Conservation (phyloP, 495 filamentous ascomycete genomes). For the Eremomyces bilateralis region DNA sequence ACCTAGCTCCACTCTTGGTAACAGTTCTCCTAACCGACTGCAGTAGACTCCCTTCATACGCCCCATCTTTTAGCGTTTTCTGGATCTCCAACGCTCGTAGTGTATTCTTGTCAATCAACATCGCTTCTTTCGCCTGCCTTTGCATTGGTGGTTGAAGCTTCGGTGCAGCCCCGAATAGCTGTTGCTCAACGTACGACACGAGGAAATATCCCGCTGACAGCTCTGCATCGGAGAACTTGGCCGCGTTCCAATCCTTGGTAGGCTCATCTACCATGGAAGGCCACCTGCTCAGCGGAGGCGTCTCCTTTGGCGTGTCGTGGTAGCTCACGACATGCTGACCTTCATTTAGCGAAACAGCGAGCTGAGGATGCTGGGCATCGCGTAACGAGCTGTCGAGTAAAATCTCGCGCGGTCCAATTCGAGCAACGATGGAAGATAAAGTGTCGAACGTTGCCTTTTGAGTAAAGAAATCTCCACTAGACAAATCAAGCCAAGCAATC, state of each 20-base stretch:
- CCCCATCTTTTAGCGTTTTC: constrained; percentile 54
- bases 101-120: constrained; percentile 81
- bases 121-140: constrained; percentile 46
- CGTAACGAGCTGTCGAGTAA: constrained; percentile 33
- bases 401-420: constrained; percentile 70
- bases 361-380: constrained; percentile 11
- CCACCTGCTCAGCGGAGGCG: constrained; percentile 37
- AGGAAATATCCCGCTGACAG: constrained; percentile 48
- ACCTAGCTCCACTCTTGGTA: constrained; percentile 70
- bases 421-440: constrained; percentile 54
- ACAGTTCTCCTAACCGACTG: constrained; percentile 74
- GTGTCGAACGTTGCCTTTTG: constrained; percentile 52
- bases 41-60: constrained; percentile 59
- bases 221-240: constrained; percentile 29
- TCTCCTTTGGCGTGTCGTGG: too few relatives aligned
- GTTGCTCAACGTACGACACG: constrained; percentile 60
- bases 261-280: constrained; percentile 51
- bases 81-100: constrained; percentile 78
- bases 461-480: constrained; percentile 82
- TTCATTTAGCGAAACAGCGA: constrained; percentile 22
- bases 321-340: constrained; percentile 38
- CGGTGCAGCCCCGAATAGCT: constrained; percentile 57
- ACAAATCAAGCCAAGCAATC: constrained; percentile 83
- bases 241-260: constrained; percentile 18
- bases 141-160: constrained; percentile 67